These are phyloP conservation scores for Colletotrichum sp. DNA, from an alignment of 2,329 filamentous ascomycete genomes.

Conservation along the genomic window DNA sequence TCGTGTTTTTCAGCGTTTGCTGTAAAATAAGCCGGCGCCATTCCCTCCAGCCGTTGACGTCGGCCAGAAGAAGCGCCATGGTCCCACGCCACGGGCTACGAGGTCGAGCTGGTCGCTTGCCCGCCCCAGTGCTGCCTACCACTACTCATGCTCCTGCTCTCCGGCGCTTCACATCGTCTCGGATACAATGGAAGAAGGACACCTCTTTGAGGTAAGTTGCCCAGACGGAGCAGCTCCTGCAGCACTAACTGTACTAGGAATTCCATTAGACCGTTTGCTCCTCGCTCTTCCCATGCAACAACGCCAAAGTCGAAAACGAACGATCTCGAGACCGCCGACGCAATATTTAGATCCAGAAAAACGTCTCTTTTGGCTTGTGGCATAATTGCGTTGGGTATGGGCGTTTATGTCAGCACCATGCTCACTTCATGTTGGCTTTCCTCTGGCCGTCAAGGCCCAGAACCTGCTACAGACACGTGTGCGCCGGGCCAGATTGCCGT, in stretches of 20 bases:
- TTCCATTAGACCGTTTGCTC: not conserved
- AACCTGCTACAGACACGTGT: slow-evolving; percentile 34
- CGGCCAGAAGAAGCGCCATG: not conserved
- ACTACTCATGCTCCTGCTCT: not conserved
- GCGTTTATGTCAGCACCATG: slow-evolving; percentile 12
- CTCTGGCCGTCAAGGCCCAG: not conserved
- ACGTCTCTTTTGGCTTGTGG: slow-evolving; percentile 14
- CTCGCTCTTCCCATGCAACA: not conserved
- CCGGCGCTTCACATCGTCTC: not conserved
- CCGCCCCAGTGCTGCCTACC: not conserved
- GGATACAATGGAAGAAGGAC: not conserved
- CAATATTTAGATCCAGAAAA: slow-evolving; percentile 16
- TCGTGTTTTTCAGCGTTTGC: not conserved
- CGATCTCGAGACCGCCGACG: slow-evolving; percentile 12
- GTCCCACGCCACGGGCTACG: not conserved
- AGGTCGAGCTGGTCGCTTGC: not conserved
- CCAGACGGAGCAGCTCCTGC: not conserved
- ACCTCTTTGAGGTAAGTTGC: not conserved
- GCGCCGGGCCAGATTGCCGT: slow-evolving; percentile 56
- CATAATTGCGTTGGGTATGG: slow-evolving; percentile 14
- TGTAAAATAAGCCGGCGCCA: not conserved
- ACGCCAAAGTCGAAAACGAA: not conserved
- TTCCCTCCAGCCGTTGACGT: not conserved
- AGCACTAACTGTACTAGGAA: not conserved
- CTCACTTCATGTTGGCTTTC: slow-evolving; percentile 7